Evolutionary conservation across 2,329 filamentous ascomycete genomes (phyloP), one percentile per base, ranked within the genome.

Genomic region (Aspergillus sp.): DNA sequence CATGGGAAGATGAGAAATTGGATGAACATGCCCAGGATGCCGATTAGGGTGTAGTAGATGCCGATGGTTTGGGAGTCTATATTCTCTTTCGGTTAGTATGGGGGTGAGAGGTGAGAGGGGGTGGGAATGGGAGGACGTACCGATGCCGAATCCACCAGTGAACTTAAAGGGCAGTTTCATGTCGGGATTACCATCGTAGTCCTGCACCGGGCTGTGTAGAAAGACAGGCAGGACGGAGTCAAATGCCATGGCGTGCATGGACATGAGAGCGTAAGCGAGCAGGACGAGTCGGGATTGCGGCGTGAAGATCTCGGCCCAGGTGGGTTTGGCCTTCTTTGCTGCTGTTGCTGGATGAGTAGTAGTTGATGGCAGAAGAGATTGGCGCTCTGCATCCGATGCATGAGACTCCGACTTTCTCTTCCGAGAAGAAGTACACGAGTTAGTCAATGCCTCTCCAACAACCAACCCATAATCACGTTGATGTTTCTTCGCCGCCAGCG

Each of bases 201-300:
- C 71, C 67, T 87, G 82, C 1, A 76, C 76, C 0, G 90, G 89
- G 65, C 91, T 89, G 76, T 96, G 90, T 70, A 97, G 84, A 74
- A 96, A 96, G 0, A 97, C 91, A 3, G 92, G 90, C 1, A 98
- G 84, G 2, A 94, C 82, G 71, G 96, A 92, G 75, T 98, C 94
- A 71, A 88, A 97, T 0, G 91, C 88, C 41, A 96, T 87, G 0
- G 87, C 88, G 75, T 96, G 92, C 52, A 96, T 83, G 0, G 92
- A 90, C 17, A 98, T 82, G 53, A 95, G 82, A 1, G 89, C 89
- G 75, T 98, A 97, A 0, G 88, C 84, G 2, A 91, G 63, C 1
- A 98, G 81, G 65, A 93, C 90, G 58, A 95, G 82, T 32, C 84
- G 82, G 0, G 91, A 90, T 74, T 96, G 91, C 1, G 81, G 81